Percentiles rank a stretch among this genome's conserved stretches.
These are phyloP conservation scores for Saturnispora mendoncae DNA, from an alignment of 805 yeast species.

Conservation along the genomic window DNA sequence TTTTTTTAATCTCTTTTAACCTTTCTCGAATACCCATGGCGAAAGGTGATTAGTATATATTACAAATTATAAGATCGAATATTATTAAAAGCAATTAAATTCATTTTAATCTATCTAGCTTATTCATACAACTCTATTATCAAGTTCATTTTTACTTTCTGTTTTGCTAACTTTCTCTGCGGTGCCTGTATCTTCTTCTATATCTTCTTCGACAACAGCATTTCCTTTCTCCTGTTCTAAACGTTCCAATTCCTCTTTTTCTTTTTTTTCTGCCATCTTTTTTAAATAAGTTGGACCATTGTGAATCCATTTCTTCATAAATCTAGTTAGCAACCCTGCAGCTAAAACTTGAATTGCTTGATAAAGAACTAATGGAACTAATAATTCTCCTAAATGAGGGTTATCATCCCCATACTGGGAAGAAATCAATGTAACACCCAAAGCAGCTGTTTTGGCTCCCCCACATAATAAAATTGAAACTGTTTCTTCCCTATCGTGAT, in stretches of 20 bases:
- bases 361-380: conserved; percentile 77
- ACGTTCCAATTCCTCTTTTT: background rate
- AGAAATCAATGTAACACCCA: conserved; percentile 77
- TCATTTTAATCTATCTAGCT: too few species aligned
- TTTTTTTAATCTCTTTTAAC: too few species aligned
- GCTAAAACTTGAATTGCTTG: conserved; percentile 82
- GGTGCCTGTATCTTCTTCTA: background rate
- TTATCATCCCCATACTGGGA: conserved; percentile 51
- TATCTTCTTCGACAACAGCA: background rate
- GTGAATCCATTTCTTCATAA: conserved; percentile 64
- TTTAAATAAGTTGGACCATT: conserved; percentile 13
- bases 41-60: too few species aligned
- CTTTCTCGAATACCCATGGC: too few species aligned
- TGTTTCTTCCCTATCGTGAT: conserved; percentile 61
- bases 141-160: too few species aligned
- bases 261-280: conserved; percentile 1
- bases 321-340: conserved; percentile 61
- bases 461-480: conserved; percentile 80
- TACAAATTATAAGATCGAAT: too few species aligned
- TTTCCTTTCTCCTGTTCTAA: background rate
- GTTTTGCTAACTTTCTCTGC: too few species aligned
- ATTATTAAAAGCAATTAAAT: too few species aligned
- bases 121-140: too few species aligned
- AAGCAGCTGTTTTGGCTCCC: conserved; percentile 88
- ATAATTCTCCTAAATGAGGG: conserved; percentile 54